Percentiles rank a stretch among this genome's conserved stretches.
These are phyloP conservation scores for Trypanosoma avium DNA, from an alignment of 208 protist genomes.

Conservation along the genomic window DNA sequence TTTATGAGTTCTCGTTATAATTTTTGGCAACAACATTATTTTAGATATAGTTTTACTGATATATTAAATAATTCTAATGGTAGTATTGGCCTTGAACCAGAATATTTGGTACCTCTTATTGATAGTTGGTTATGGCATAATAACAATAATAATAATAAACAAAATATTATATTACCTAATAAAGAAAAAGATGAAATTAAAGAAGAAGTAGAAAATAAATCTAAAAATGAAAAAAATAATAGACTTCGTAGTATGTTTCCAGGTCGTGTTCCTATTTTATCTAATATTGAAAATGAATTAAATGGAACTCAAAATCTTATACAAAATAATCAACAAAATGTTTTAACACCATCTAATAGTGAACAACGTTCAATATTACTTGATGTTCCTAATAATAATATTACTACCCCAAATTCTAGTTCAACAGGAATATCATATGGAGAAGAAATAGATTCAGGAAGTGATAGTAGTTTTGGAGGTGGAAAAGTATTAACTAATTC, in stretches of 20 bases:
- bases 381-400: background rate
- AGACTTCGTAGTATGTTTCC: background rate
- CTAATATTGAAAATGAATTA: background rate
- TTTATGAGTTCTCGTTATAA: slow-evolving; percentile 12
- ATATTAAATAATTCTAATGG: background rate
- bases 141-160: background rate
- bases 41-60: slow-evolving; percentile 12
- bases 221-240: background rate
- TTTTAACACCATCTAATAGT: too few relatives aligned
- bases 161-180: too few relatives aligned
- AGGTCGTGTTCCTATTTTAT: background rate
- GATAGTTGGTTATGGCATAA: slow-evolving; percentile 9
- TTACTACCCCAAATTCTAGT: background rate
- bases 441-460: background rate
- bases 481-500: background rate
- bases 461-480: background rate
- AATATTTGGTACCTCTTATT: slow-evolving; percentile 9
- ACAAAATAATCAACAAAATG: too few relatives aligned
- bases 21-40: slow-evolving; percentile 18
- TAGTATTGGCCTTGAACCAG: slow-evolving; percentile 4
- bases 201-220: background rate
- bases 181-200: background rate
- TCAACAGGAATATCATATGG: background rate
- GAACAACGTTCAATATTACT: too few relatives aligned
- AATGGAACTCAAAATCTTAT: background rate